Evolutionary conservation across 1,139 yeast species (phyloP).

Genomic region (Debaryomyces robertsiae): DNA sequence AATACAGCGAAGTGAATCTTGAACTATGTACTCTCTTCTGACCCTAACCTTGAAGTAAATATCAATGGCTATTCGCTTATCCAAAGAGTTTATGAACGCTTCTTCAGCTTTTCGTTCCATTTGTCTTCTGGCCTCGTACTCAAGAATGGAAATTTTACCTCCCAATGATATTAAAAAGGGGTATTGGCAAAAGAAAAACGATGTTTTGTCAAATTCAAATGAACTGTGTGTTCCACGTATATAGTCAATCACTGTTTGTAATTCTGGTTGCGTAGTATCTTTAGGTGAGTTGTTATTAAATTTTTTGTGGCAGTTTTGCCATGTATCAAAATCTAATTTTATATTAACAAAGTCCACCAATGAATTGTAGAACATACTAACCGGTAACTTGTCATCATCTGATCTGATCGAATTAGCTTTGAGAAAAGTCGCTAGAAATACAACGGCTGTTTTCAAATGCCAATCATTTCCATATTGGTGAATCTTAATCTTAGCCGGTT

Average conservation of each 20-base stretch:
- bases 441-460: slow-evolving; percentile 72
- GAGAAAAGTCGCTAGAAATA: slow-evolving; percentile 56
- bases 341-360: slow-evolving; percentile 80
- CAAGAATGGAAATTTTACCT: slow-evolving; percentile 75
- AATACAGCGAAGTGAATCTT: slow-evolving; percentile 75
- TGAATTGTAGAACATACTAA: slow-evolving; percentile 71
- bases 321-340: slow-evolving; percentile 75
- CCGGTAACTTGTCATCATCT: slow-evolving; percentile 37
- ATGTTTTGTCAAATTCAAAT: slow-evolving; percentile 27
- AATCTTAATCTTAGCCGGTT: slow-evolving; percentile 51
- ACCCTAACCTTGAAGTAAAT: slow-evolving; percentile 70
- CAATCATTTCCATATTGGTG: slow-evolving; percentile 78
- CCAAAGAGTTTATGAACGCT: slow-evolving; percentile 77
- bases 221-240: slow-evolving; percentile 41
- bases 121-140: slow-evolving; percentile 76
- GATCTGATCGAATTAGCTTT: slow-evolving; percentile 50
- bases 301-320: slow-evolving; percentile 54
- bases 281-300: slow-evolving; percentile 11
- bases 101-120: slow-evolving; percentile 91
- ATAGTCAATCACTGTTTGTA: slow-evolving; percentile 47
- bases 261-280: slow-evolving; percentile 26
- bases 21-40: slow-evolving; percentile 65
- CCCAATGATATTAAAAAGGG: slow-evolving; percentile 85
- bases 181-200: slow-evolving; percentile 71
- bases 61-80: slow-evolving; percentile 60